phyloP scores from a whole-genome alignment of 345 rosid species.

The Noccaea bulbosa region DNA sequence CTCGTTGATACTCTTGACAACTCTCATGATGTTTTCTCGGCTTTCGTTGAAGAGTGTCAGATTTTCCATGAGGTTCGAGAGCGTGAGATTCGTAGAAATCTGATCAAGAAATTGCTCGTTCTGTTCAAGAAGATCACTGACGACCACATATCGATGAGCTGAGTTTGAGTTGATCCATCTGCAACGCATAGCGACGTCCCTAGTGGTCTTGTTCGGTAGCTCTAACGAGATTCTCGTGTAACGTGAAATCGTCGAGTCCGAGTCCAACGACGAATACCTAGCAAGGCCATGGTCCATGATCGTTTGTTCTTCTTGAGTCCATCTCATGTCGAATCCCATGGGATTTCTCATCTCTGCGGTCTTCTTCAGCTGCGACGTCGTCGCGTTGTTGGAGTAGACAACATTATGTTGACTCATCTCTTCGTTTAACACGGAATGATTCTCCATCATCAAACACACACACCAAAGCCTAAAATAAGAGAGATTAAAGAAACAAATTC shows the following conservation, averaged over 20 bases:
- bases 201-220: conserved; percentile 57
- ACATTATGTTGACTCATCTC: neutral
- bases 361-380: neutral
- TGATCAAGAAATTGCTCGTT: conserved; percentile 54
- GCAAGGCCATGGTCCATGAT: neutral
- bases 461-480: neutral
- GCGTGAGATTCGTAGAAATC: conserved; percentile 58
- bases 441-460: neutral
- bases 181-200: conserved; percentile 81
- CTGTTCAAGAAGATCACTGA: conserved; percentile 61
- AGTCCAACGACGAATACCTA: conserved; percentile 37
- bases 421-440: neutral
- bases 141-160: neutral
- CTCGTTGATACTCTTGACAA: conserved; percentile 55
- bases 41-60: conserved; percentile 47
- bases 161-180: conserved; percentile 54
- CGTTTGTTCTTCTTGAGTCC: conserved; percentile 2
- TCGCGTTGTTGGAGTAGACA: neutral
- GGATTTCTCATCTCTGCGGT: neutral
- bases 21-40: conserved; percentile 44
- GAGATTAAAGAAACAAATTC: neutral
- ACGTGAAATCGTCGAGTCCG: conserved; percentile 45
- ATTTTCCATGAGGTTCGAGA: conserved; percentile 38
- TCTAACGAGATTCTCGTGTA: conserved; percentile 66
- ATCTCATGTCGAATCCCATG: neutral